These are phyloP conservation scores for Plasmodium knowlesi DNA, from an alignment of 169 alveolate genomes.

Conservation along the genomic window DNA sequence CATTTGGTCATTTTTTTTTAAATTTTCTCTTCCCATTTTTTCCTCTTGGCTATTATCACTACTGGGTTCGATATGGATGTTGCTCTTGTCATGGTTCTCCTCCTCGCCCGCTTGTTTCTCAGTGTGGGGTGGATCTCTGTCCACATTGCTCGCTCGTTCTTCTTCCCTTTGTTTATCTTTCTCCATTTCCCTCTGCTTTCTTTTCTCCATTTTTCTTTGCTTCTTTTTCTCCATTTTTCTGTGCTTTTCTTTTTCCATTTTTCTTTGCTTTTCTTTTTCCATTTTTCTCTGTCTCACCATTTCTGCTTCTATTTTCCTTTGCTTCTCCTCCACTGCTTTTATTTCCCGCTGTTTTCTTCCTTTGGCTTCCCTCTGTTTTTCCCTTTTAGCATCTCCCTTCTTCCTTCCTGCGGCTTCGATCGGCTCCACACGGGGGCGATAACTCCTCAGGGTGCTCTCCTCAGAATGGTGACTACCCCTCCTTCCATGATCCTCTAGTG, in stretches of 20 bases:
- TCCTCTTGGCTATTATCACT: neutral
- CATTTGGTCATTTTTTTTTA: neutral
- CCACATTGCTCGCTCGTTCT: neutral
- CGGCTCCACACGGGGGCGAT: neutral
- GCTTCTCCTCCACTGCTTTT: neutral
- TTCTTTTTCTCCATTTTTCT: neutral
- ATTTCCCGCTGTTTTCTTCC: neutral
- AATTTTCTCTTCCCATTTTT: neutral
- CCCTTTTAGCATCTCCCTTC: neutral
- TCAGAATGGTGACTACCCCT: neutral
- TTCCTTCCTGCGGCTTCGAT: neutral
- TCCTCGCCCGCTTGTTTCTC: neutral
- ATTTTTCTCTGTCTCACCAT: neutral
- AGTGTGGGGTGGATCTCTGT: neutral
- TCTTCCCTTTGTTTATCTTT: neutral
- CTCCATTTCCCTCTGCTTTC: neutral
- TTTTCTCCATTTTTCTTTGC: neutral
- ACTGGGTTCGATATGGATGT: neutral
- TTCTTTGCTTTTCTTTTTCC: conserved; percentile 1
- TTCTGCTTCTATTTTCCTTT: neutral
- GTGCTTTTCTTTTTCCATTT: neutral
- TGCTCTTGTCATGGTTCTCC: neutral
- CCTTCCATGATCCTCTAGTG: neutral
- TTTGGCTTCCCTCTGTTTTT: neutral
- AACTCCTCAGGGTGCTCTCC: neutral